These are phyloP conservation scores for Fragaria vesca DNA, from an alignment of 306 rosid genomes.

Conservation along the genomic window DNA sequence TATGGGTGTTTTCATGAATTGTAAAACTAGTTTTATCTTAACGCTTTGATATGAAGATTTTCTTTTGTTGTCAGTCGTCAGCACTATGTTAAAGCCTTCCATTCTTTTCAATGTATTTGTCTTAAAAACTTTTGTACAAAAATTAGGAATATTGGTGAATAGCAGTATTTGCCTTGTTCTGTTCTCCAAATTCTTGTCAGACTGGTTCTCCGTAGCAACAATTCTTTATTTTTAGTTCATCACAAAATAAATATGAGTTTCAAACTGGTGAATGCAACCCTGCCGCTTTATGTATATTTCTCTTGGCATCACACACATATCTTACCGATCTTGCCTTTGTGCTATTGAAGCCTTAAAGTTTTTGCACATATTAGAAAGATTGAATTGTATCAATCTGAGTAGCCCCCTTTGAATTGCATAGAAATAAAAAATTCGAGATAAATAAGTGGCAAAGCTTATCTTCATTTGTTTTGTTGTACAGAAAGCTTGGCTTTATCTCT, in stretches of 20 bases:
- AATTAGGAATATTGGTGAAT: conserved; percentile 82
- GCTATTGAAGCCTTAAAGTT: neutral
- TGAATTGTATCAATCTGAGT: neutral
- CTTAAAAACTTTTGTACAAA: conserved; percentile 78
- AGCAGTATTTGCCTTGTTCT: conserved; percentile 64
- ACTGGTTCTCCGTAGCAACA: neutral
- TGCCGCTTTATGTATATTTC: neutral
- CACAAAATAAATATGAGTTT: neutral
- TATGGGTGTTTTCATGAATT: conserved; percentile 45
- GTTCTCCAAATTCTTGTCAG: conserved; percentile 25
- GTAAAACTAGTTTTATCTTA: conserved; percentile 46
- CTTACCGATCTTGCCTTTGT: neutral
- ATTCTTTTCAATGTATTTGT: conserved; percentile 92
- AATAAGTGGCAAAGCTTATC: neutral
- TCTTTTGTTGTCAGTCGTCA: conserved; percentile 34
- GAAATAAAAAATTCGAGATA: neutral
- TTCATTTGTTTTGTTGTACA: no score
- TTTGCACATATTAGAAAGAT: neutral
- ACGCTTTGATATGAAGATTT: conserved; percentile 28
- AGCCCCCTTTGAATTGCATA: neutral
- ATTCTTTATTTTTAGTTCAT: neutral
- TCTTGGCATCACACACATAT: neutral
- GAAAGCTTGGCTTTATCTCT: no score
- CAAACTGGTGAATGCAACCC: neutral
- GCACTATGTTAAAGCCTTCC: conserved; percentile 57